Conservation (phyloP, 768 basidiomycete species). For the Psilocybe subaeruginosa region DNA sequence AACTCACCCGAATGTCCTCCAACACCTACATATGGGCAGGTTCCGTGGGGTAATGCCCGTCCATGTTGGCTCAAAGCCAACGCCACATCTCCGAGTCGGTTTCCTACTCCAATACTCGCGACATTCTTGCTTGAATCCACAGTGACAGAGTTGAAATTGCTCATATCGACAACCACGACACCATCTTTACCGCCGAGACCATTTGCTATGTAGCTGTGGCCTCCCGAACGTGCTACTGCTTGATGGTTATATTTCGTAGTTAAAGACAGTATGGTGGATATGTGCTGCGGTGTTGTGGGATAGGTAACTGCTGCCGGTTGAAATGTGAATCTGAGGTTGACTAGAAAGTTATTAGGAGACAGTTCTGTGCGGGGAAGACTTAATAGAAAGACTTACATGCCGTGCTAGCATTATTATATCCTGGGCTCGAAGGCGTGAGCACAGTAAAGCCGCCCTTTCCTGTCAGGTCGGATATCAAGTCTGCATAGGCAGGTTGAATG, state of each 20-base stretch:
- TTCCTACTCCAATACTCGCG: constrained; percentile 41
- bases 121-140: constrained; percentile 31
- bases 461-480: constrained; percentile 22
- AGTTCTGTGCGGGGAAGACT: neutral
- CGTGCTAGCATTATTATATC: constrained; percentile 23
- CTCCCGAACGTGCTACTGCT: constrained; percentile 45
- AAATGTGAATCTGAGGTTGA: constrained; percentile 32
- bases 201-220: constrained; percentile 51
- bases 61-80: constrained; percentile 36
- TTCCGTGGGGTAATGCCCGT: constrained; percentile 44
- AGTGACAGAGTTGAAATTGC: constrained; percentile 34
- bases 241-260: constrained; percentile 32
- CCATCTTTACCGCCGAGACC: constrained; percentile 44
- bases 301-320: constrained; percentile 34
- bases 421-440: constrained; percentile 21
- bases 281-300: constrained; percentile 32
- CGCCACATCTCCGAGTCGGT: constrained; percentile 40
- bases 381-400: constrained; percentile 24
- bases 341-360: constrained; percentile 9
- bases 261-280: constrained; percentile 35
- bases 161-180: constrained; percentile 43
- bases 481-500: constrained; percentile 7
- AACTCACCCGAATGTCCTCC: constrained; percentile 46
- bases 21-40: constrained; percentile 48
- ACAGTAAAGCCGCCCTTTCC: constrained; percentile 22